Conservation (phyloP, 805 yeast genomes). For the Ogataea dorogensis region DNA sequence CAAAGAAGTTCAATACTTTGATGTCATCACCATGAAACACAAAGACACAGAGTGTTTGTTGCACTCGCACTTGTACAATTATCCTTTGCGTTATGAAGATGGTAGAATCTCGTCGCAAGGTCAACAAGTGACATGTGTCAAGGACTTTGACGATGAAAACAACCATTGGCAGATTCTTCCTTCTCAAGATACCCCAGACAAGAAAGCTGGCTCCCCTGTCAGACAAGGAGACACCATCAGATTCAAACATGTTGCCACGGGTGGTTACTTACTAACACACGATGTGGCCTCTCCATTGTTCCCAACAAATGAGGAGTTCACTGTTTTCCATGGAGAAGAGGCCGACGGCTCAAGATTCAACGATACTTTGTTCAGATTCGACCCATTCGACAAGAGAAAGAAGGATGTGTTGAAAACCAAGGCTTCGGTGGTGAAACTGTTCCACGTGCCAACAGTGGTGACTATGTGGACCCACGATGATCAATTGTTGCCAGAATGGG, state of each 20-base stretch:
- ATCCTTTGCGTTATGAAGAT: conserved; percentile 93
- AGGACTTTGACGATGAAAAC: conserved; percentile 54
- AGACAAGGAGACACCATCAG: conserved; percentile 72
- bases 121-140: conserved; percentile 84
- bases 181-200: conserved; percentile 41
- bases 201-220: conserved; percentile 48
- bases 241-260: conserved; percentile 75
- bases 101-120: conserved; percentile 93
- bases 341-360: conserved; percentile 56
- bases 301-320: conserved; percentile 93
- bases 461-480: conserved; percentile 94
- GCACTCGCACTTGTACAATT: conserved; percentile 75
- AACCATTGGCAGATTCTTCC: conserved; percentile 90
- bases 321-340: conserved; percentile 62
- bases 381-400: conserved; percentile 54
- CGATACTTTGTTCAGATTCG: conserved; percentile 76
- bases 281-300: conserved; percentile 93
- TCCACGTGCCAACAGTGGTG: conserved; percentile 85
- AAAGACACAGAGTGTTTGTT: conserved; percentile 74
- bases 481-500: conserved; percentile 91
- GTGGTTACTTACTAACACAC: conserved; percentile 80
- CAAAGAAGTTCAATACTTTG: conserved; percentile 70
- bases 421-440: conserved; percentile 62
- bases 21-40: conserved; percentile 74
- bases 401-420: conserved; percentile 61